phyloP scores from a whole-genome alignment of 257 asterid genomes.

The Solanum bukasovii region DNA sequence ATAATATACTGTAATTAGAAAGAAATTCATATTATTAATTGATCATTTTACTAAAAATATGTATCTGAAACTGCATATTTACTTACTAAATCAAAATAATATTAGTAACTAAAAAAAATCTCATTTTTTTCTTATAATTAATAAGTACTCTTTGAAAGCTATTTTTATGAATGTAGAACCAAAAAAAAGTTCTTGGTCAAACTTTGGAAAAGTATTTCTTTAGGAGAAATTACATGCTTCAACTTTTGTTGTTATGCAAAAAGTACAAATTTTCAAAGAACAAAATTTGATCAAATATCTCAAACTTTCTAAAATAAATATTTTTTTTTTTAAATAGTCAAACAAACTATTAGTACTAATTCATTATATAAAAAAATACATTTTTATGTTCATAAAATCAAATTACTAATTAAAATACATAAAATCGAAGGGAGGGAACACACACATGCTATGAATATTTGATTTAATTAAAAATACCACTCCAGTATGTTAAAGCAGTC shows the following conservation, averaged over 20 bases:
- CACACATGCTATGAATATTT: neutral
- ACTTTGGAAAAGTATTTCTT: neutral
- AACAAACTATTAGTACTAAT: neutral
- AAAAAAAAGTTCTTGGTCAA: neutral
- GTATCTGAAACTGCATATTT: too few species aligned
- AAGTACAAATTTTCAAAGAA: neutral
- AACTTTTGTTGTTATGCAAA: neutral
- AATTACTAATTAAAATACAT: neutral
- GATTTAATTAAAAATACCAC: neutral
- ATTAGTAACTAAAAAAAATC: too few species aligned
- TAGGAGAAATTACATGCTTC: neutral
- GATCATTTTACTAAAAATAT: too few species aligned
- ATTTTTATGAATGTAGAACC: neutral
- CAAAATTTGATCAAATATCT: neutral
- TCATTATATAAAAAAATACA: neutral
- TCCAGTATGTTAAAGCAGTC: neutral
- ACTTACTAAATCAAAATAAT: neutral
- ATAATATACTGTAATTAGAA: too few species aligned
- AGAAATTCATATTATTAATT: too few species aligned
- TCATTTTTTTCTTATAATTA: neutral
- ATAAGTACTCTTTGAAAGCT: neutral
- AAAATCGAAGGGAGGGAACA: neutral
- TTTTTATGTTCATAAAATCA: neutral
- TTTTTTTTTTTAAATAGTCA: too few species aligned
- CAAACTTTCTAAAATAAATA: neutral